These are phyloP conservation scores for Solanum hybrid DNA, from an alignment of 305 asterid species.

Conservation along the genomic window DNA sequence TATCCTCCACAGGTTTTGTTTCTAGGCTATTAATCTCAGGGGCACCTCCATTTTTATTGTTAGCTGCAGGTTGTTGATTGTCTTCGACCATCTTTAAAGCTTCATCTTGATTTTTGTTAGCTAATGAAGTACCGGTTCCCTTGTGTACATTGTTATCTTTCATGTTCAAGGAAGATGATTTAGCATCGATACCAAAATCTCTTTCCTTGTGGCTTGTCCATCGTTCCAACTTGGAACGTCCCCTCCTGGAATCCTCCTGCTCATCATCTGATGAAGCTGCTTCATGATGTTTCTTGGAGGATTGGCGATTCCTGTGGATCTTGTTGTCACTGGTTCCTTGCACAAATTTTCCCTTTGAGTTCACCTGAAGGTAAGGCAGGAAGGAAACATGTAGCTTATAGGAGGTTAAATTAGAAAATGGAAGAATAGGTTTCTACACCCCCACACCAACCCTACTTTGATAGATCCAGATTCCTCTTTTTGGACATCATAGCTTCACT, in stretches of 20 bases:
- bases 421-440: background rate
- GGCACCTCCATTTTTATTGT: slow-evolving; percentile 28
- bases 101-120: slow-evolving; percentile 25
- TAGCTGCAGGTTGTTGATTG: slow-evolving; percentile 23
- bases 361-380: slow-evolving; percentile 26
- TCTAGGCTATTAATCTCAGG: slow-evolving; percentile 26
- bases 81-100: slow-evolving; percentile 34
- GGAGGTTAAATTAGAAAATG: background rate
- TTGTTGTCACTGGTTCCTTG: slow-evolving; percentile 32
- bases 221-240: slow-evolving; percentile 80
- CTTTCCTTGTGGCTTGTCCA: slow-evolving; percentile 69
- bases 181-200: slow-evolving; percentile 30
- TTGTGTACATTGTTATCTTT: slow-evolving; percentile 28
- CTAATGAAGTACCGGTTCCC: slow-evolving; percentile 22
- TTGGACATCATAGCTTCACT: background rate
- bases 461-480: background rate
- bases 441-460: background rate
- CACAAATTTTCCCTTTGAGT: slow-evolving; percentile 29
- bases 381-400: background rate
- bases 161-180: slow-evolving; percentile 30
- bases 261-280: slow-evolving; percentile 62
- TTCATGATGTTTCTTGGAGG: slow-evolving; percentile 43
- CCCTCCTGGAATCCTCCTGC: slow-evolving; percentile 40
- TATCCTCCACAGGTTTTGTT: slow-evolving; percentile 34
- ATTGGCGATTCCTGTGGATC: slow-evolving; percentile 23